These are phyloP conservation scores for Penicillium polonicum DNA, from an alignment of 2,329 filamentous ascomycete genomes.

Conservation along the genomic window DNA sequence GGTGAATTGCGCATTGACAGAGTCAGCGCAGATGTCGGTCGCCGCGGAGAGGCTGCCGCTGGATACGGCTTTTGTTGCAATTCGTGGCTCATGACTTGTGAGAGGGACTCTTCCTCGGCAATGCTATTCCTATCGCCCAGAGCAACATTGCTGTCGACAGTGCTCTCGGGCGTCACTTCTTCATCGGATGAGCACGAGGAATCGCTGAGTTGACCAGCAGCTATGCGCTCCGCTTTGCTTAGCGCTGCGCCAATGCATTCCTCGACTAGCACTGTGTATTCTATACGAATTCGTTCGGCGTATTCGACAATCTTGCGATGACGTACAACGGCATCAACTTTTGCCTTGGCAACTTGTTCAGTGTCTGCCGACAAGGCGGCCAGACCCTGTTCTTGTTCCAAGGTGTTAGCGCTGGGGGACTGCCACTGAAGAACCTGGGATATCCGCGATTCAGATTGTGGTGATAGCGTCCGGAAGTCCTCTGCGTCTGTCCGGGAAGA, in stretches of 20 bases:
- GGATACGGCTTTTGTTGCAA: conserved; percentile 8
- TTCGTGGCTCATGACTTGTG: conserved; percentile 15
- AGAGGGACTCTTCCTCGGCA: conserved; percentile 10
- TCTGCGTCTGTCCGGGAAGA: conserved; percentile 59
- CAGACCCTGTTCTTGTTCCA: conserved; percentile 91
- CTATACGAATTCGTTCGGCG: conserved; percentile 88
- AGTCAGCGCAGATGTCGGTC: conserved; percentile 52
- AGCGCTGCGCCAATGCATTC: conserved; percentile 93
- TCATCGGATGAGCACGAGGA: conserved; percentile 64
- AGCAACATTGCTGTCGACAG: conserved; percentile 3
- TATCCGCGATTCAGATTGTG: conserved; percentile 91
- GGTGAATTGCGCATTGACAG: conserved; percentile 57
- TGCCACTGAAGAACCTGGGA: conserved; percentile 96
- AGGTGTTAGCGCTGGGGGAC: conserved; percentile 82
- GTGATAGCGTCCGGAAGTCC: conserved; percentile 88
- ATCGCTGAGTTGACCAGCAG: conserved; percentile 79
- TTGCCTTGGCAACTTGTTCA: conserved; percentile 76
- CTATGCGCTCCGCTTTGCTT: conserved; percentile 83
- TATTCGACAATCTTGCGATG: conserved; percentile 94
- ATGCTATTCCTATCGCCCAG: conserved; percentile 5
- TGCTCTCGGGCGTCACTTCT: conserved; percentile 46
- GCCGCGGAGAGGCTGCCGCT: conserved; percentile 18
- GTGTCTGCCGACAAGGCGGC: conserved; percentile 87
- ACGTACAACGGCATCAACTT: conserved; percentile 89
- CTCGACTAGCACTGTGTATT: conserved; percentile 89